phyloP scores from a whole-genome alignment of 2,329 filamentous ascomycete genomes.

The Scedosporium boydii region DNA sequence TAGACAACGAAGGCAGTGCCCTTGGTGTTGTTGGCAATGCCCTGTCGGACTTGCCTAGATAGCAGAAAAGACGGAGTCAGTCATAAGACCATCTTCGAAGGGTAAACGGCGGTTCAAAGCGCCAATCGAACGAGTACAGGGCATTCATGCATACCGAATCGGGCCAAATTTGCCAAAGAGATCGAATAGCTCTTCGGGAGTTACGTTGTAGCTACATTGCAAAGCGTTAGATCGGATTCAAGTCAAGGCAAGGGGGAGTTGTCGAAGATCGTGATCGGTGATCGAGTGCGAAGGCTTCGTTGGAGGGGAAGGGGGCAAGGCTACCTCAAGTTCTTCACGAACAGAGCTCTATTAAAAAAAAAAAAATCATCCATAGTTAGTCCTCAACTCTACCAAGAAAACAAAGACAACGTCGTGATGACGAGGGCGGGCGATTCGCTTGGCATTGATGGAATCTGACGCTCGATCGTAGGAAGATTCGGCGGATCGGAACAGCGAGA shows the following conservation, averaged over 20 bases:
- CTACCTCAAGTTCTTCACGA: conserved; percentile 99
- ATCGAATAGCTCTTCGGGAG: conserved; percentile 94
- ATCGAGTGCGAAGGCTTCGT: not conserved
- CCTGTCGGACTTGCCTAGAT: conserved; percentile 89
- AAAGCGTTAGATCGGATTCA: conserved; percentile 27
- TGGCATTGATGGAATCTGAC: not conserved
- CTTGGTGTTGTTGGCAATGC: conserved; percentile 94
- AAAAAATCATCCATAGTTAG: not conserved
- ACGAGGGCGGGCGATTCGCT: not conserved
- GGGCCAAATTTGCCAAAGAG: conserved; percentile 97
- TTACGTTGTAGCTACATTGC: conserved; percentile 82
- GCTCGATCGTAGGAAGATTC: not conserved
- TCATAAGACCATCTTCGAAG: not conserved
- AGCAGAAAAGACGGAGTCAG: not conserved
- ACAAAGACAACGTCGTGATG: not conserved
- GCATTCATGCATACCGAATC: conserved; percentile 60
- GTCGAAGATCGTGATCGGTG: not conserved
- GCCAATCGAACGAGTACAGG: not conserved
- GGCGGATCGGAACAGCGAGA: conserved; percentile 2
- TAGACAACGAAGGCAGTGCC: conserved; percentile 99
- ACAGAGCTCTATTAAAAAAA: conserved; percentile 68
- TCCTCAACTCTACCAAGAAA: not conserved
- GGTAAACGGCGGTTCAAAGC: not conserved
- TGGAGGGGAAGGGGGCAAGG: conserved; percentile 17
- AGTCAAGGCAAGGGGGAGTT: not conserved